Evolutionary conservation across 164 flowering plant species (phyloP), one percentile per base, ranked within the genome.

Genomic region (Cinnamomum micranthum): DNA sequence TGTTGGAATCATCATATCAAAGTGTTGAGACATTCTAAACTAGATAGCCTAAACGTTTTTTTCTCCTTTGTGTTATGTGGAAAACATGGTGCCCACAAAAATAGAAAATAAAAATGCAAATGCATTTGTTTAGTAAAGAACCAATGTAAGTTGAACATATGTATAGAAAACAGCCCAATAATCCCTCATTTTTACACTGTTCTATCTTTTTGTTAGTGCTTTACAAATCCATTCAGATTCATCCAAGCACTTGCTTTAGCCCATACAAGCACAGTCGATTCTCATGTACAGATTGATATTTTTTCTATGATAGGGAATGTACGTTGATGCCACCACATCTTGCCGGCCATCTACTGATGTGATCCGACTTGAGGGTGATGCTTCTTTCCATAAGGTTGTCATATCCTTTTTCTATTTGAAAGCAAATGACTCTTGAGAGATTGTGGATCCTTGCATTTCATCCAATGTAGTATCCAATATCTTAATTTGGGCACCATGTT

Each of bases 321-420:
- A 31, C 28, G 47, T 67, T 67, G 50, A 33, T 67, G 69, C 69
- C 69, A 67, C 69, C 69, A 31, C 19, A 28, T 28, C 69, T 67
- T 67, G 69, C 69, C 14, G 69, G 69, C 69, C 69, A 67, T 67
- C 69, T 67, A 67, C 69, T 31, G 41, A 67, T 67, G 69, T 67
- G 69, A 20, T 67, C 69, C 69, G 22, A 28, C 69, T 28, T 15
- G 69, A 67, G 69, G 69, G 69, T 67, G 69, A 67, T 67, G 20
- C 69, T 67, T 31, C 69, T 67, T 28, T 67, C 47, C 19, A 67
- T 4, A 67, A 67, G 69, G 69, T 67, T 64, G 67, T 28, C 35
- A 67, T 6, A 5, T 67, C 69, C 69, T 35, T 67, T 67, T 67
- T 20, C 33, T 67, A 67, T 67, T 67, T 67, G 19, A 12, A 28